phyloP scores from a whole-genome alignment of 345 rosid genomes.

The Reutealis trisperma region DNA sequence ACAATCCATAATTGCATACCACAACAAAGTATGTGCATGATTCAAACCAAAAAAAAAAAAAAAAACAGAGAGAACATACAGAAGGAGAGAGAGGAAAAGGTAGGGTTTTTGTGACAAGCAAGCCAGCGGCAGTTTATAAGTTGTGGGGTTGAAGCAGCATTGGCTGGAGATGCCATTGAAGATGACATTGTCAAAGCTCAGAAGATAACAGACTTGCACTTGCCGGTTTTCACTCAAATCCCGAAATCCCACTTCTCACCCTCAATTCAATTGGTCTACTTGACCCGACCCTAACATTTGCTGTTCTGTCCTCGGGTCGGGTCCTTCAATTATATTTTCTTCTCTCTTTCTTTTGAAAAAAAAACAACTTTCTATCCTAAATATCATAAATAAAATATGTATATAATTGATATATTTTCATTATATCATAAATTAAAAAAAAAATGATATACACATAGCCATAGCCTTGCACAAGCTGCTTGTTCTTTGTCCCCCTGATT shows the following conservation, averaged over 20 bases:
- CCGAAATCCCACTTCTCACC: not conserved
- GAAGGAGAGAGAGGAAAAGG: conserved; percentile 15
- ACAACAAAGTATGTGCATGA: not conserved
- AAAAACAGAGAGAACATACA: conserved; percentile 8
- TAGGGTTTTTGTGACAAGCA: not conserved
- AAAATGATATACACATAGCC: too few species aligned
- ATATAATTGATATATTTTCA: too few species aligned
- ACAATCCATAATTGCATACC: not conserved
- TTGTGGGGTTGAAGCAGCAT: conserved; percentile 5
- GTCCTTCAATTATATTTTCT: not conserved
- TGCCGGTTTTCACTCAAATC: not conserved
- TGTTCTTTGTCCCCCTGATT: too few species aligned
- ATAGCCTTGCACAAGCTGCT: too few species aligned
- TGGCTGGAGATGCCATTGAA: not conserved
- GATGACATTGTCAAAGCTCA: not conserved
- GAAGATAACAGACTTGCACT: not conserved
- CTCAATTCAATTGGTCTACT: not conserved
- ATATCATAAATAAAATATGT: too few species aligned
- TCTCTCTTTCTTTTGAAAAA: too few species aligned
- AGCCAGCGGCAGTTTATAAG: not conserved
- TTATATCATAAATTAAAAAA: too few species aligned
- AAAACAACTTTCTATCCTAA: too few species aligned
- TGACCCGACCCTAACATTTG: not conserved
- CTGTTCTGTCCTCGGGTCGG: not conserved
- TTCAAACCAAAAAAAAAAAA: not conserved